These are phyloP conservation scores for Candolleomyces eurysporus DNA, from an alignment of 768 basidiomycete genomes.

Conservation along the genomic window DNA sequence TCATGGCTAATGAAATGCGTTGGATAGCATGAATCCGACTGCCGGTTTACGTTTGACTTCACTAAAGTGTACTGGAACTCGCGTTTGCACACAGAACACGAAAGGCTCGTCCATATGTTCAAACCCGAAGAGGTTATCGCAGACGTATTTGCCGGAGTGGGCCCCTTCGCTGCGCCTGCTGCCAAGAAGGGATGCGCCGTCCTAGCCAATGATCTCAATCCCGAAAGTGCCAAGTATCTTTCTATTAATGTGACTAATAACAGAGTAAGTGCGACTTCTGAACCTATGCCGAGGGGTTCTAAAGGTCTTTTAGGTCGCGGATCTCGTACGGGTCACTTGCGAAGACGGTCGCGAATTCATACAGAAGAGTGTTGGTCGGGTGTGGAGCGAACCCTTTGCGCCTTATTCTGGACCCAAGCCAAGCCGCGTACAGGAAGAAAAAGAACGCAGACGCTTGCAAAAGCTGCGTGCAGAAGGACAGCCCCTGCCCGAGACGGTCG, in stretches of 20 bases:
- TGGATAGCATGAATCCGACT: slow-evolving; percentile 76
- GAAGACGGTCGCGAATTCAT: slow-evolving; percentile 91
- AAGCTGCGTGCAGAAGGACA: slow-evolving; percentile 20
- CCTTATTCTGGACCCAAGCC: slow-evolving; percentile 47
- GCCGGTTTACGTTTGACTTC: slow-evolving; percentile 92
- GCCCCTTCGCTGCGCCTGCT: slow-evolving; percentile 93
- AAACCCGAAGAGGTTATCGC: slow-evolving; percentile 75
- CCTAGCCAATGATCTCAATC: slow-evolving; percentile 93
- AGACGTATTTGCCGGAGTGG: slow-evolving; percentile 96
- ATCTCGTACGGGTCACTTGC: slow-evolving; percentile 69
- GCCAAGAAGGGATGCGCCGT: slow-evolving; percentile 90
- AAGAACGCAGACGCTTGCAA: slow-evolving; percentile 35
- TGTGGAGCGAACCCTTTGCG: slow-evolving; percentile 67
- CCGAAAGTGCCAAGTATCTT: slow-evolving; percentile 79
- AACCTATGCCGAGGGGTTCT: slow-evolving; percentile 4
- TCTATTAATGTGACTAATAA: slow-evolving; percentile 71
- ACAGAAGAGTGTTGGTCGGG: slow-evolving; percentile 46
- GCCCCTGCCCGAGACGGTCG: slow-evolving; percentile 8
- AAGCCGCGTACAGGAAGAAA: slow-evolving; percentile 44
- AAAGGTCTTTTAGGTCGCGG: slow-evolving; percentile 51
- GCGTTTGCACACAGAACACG: slow-evolving; percentile 87
- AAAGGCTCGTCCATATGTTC: slow-evolving; percentile 76
- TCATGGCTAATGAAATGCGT: background rate
- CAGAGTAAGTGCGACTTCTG: slow-evolving; percentile 47
- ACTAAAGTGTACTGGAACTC: slow-evolving; percentile 98